Evolutionary conservation across 441 rosid genomes (phyloP).

Genomic region (Croton setiger): DNA sequence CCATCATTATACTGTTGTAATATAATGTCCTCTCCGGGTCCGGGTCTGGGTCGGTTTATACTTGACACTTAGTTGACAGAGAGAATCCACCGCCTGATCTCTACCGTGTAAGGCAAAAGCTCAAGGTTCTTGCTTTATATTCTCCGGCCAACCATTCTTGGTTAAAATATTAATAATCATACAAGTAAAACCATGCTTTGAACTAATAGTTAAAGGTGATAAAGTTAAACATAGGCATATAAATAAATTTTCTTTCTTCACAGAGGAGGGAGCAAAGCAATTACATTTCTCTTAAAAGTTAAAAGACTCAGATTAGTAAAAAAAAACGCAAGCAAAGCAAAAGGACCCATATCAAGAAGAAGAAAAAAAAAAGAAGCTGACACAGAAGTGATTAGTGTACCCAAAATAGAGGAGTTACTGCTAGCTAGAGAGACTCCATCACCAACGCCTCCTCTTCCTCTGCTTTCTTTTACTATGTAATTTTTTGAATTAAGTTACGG

Average conservation of each 20-base stretch:
- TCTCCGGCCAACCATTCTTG: too few species aligned
- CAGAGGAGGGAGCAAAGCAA: conserved; percentile 47
- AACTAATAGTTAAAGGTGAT: not conserved
- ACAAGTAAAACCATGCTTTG: not conserved
- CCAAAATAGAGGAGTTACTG: conserved; percentile 22
- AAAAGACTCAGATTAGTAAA: conserved; percentile 12
- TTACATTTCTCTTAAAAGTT: conserved; percentile 23
- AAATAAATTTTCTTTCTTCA: conserved; percentile 11
- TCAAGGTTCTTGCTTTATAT: too few species aligned
- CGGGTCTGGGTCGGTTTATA: not conserved
- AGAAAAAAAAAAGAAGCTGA: not conserved
- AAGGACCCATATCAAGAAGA: conserved; percentile 4
- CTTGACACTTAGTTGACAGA: too few species aligned
- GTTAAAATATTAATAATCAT: not conserved
- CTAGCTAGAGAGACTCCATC: conserved; percentile 1
- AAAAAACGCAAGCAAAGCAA: conserved; percentile 21
- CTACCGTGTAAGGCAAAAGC: too few species aligned
- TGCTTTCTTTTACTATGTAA: conserved; percentile 16
- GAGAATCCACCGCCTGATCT: not conserved
- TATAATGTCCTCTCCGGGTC: not conserved
- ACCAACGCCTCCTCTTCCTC: conserved; percentile 44
- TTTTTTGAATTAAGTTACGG: not conserved
- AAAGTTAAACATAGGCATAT: not conserved
- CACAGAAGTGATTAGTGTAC: conserved; percentile 11
- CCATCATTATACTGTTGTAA: not conserved